phyloP scores from a whole-genome alignment of 2,329 filamentous ascomycete genomes.

The Penicillium brevicompactum region DNA sequence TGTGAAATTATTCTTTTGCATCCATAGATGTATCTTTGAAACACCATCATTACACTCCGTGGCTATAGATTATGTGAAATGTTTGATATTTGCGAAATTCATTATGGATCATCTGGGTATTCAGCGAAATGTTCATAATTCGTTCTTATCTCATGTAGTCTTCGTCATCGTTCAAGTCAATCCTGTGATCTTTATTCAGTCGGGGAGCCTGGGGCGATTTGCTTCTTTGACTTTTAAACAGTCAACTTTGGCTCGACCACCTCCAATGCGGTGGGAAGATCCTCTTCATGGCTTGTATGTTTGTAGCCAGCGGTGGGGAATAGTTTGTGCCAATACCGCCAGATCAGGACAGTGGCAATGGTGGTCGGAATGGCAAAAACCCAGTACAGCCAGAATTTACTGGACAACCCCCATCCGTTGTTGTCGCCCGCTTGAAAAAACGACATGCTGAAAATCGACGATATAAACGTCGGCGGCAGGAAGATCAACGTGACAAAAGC shows the following conservation, averaged over 20 bases:
- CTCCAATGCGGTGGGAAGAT: neutral
- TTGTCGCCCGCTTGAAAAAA: conserved; percentile 31
- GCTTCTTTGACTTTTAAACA: neutral
- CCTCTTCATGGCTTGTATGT: no score
- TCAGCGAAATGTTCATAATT: no score
- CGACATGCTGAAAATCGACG: conserved; percentile 35
- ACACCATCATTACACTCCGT: no score
- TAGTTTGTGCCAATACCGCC: conserved; percentile 17
- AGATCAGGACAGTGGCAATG: conserved; percentile 14
- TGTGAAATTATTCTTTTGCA: no score
- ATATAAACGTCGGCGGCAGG: conserved; percentile 56
- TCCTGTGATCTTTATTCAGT: no score
- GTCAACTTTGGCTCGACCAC: neutral
- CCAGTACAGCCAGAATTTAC: conserved; percentile 36
- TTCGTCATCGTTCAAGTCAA: no score
- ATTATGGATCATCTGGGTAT: no score
- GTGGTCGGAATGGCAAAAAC: conserved; percentile 29
- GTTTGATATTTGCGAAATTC: no score
- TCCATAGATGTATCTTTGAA: no score
- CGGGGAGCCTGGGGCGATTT: no score
- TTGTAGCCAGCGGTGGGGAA: neutral
- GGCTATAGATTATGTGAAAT: no score
- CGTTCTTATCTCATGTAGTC: no score
- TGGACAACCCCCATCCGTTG: conserved; percentile 21
- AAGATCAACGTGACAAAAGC: conserved; percentile 54